These are phyloP conservation scores for Fusarium sp. DNA, from an alignment of 2,329 filamentous ascomycete species.

Conservation along the genomic window DNA sequence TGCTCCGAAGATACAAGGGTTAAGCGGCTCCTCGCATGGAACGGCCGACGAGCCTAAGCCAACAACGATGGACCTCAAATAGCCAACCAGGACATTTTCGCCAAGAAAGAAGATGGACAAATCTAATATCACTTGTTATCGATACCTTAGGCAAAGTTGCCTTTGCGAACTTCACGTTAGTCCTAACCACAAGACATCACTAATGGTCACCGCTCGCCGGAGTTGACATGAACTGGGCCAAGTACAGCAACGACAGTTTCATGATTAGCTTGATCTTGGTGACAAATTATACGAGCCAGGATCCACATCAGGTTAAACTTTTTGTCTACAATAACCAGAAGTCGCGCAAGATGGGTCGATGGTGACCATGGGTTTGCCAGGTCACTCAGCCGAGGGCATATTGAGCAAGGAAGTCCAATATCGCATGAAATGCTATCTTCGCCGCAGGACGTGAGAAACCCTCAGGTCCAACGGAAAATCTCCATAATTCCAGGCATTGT, in stretches of 20 bases:
- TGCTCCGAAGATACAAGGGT: background rate
- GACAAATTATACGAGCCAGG: accelerated
- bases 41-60: background rate
- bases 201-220: background rate
- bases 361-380: background rate
- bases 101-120: background rate
- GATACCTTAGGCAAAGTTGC: background rate
- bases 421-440: background rate
- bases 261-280: background rate
- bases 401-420: background rate
- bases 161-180: too few species aligned
- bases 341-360: background rate
- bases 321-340: background rate
- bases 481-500: accelerated
- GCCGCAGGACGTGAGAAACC: background rate
- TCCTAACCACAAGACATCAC: too few species aligned
- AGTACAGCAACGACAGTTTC: background rate
- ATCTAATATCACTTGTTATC: too few species aligned
- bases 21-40: background rate
- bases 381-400: too few species aligned
- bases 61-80: too few species aligned
- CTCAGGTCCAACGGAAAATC: accelerated
- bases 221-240: background rate
- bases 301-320: accelerated
- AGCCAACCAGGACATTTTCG: background rate